Percentiles rank a stretch among this genome's conserved stretches.
These are phyloP conservation scores for Metschnikowia henanensis DNA, from an alignment of 805 yeast species.

Conservation along the genomic window DNA sequence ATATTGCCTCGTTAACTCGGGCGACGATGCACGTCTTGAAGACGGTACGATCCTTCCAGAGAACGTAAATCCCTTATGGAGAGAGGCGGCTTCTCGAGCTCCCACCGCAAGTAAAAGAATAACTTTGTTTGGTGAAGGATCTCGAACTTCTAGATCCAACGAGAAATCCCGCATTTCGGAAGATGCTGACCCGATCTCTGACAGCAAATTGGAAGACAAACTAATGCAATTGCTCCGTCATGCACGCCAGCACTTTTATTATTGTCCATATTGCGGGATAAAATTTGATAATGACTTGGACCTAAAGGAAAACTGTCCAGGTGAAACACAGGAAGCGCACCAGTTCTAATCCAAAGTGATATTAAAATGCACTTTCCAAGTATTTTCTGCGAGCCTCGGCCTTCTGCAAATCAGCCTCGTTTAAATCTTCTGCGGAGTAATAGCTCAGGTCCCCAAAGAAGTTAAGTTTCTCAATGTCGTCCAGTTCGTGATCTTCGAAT, in stretches of 20 bases:
- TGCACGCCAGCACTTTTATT: conserved; percentile 11
- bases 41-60: conserved; percentile 27
- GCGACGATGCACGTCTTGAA: conserved; percentile 29
- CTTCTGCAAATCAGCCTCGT: conserved; percentile 17
- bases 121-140: conserved; percentile 1
- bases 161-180: background rate
- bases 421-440: conserved; percentile 17
- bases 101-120: background rate
- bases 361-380: conserved; percentile 12
- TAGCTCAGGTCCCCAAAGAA: conserved; percentile 20
- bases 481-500: conserved; percentile 19
- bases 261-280: conserved; percentile 18
- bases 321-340: conserved; percentile 6
- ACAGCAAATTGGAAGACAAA: background rate
- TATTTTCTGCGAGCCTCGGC: conserved; percentile 2
- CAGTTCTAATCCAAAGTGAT: background rate
- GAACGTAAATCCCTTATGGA: conserved; percentile 42
- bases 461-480: conserved; percentile 12
- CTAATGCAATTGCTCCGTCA: conserved; percentile 5
- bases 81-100: conserved; percentile 22
- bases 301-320: conserved; percentile 17
- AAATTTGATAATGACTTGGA: conserved; percentile 10
- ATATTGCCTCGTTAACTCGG: conserved; percentile 42
- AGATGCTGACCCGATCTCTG: background rate
- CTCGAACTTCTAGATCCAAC: too few species aligned